Conservation (phyloP, 441 rosid species). For the Iberis amara region DNA sequence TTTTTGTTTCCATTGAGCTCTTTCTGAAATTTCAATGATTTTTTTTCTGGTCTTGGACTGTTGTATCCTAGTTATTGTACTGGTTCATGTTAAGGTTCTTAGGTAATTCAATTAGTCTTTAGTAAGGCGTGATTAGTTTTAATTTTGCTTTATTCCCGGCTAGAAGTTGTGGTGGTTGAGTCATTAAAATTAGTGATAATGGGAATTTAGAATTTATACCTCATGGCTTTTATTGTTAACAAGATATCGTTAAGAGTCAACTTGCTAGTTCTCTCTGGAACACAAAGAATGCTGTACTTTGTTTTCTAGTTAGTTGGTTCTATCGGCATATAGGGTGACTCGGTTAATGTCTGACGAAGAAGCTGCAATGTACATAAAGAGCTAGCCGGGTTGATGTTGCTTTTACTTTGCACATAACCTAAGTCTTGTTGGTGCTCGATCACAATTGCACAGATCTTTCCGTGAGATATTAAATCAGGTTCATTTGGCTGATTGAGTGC, state of each 20-base stretch:
- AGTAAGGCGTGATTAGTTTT: background rate
- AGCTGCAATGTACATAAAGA: conserved; percentile 13
- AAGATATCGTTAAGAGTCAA: background rate
- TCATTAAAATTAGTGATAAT: background rate
- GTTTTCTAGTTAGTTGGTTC: conserved; percentile 9
- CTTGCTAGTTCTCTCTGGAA: conserved; percentile 9
- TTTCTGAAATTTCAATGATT: conserved; percentile 5
- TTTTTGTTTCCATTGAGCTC: conserved; percentile 13
- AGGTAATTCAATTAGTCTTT: conserved; percentile 4
- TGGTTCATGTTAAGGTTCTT: background rate
- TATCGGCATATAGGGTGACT: conserved; percentile 2
- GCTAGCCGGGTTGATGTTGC: conserved; percentile 4
- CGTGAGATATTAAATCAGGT: conserved; percentile 13
- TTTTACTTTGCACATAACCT: conserved; percentile 7
- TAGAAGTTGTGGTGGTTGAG: conserved; percentile 13
- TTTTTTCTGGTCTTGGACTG: background rate
- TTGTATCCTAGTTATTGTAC: background rate
- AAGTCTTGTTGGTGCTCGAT: conserved; percentile 17
- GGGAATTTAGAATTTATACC: background rate
- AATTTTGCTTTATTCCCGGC: background rate
- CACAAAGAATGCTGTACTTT: conserved; percentile 4
- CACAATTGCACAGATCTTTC: background rate
- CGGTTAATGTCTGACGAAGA: conserved; percentile 3
- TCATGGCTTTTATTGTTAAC: background rate
- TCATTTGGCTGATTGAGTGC: conserved; percentile 27